A percentile compares a stretch with the other conserved stretches of the same genome.
Conservation (phyloP, 371 early-diverging fungal genomes). For the Mucor piriformis region DNA sequence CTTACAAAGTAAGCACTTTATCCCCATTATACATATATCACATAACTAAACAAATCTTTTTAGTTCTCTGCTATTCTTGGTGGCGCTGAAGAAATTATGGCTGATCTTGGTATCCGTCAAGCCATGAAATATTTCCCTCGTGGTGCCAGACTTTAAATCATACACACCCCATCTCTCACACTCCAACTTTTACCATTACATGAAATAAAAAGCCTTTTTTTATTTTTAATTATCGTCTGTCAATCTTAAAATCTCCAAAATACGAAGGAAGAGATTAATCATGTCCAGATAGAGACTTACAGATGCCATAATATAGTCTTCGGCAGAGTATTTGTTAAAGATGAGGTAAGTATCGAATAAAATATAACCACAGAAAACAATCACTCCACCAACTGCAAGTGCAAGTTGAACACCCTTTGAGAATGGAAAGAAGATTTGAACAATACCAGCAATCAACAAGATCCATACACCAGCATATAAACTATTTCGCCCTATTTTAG, state of each 20-base stretch:
- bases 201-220: neutral
- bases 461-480: constrained; percentile 65
- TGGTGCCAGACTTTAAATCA: constrained; percentile 35
- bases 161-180: neutral
- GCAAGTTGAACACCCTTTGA: constrained; percentile 59
- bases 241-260: constrained; percentile 62
- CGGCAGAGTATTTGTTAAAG: constrained; percentile 69
- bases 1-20: constrained; percentile 54
- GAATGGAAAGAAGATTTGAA: constrained; percentile 80
- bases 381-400: constrained; percentile 63
- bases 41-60: constrained; percentile 64
- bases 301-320: constrained; percentile 81
- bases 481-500: constrained; percentile 31
- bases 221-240: constrained; percentile 9
- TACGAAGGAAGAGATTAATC: constrained; percentile 78
- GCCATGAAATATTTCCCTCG: constrained; percentile 40
- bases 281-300: constrained; percentile 79
- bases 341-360: constrained; percentile 75
- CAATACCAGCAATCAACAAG: constrained; percentile 61
- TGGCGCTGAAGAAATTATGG: constrained; percentile 77
- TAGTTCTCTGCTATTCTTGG: constrained; percentile 77
- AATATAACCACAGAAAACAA: constrained; percentile 77
- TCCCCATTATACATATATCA: constrained; percentile 58
- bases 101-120: constrained; percentile 46
- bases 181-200: neutral